A percentile compares a stretch with the other conserved stretches of the same genome.
phyloP scores from a whole-genome alignment of 495 filamentous ascomycete species.

The Penicillium tannophilum region DNA sequence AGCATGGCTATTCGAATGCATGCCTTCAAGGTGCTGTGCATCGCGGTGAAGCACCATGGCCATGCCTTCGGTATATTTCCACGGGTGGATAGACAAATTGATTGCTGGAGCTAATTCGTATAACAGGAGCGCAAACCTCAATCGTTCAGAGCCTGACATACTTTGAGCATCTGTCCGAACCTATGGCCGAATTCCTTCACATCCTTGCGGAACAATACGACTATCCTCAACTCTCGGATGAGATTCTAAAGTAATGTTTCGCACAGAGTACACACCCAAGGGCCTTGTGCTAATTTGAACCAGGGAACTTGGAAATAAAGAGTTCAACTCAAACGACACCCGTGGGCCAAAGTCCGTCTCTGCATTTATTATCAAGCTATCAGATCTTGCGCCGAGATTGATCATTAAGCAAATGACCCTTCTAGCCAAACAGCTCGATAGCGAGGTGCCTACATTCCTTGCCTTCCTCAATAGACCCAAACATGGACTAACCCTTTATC shows the following conservation, averaged over 20 bases:
- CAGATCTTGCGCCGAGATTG: slow-evolving; percentile 86
- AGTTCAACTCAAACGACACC: slow-evolving; percentile 95
- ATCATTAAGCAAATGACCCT: slow-evolving; percentile 98
- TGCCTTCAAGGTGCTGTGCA: slow-evolving; percentile 93
- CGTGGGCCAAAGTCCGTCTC: slow-evolving; percentile 97
- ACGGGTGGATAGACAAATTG: not conserved
- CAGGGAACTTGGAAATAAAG: slow-evolving; percentile 92
- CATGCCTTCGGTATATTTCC: slow-evolving; percentile 83
- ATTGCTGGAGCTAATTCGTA: slow-evolving; percentile 16
- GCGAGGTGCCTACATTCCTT: slow-evolving; percentile 61
- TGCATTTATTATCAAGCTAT: slow-evolving; percentile 92
- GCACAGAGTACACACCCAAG: not conserved
- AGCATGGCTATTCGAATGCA: slow-evolving; percentile 91
- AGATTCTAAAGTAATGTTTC: slow-evolving; percentile 66
- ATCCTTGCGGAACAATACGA: slow-evolving; percentile 98
- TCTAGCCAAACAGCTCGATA: slow-evolving; percentile 90
- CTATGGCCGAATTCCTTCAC: slow-evolving; percentile 97
- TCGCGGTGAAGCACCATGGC: slow-evolving; percentile 97
- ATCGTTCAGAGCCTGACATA: slow-evolving; percentile 97
- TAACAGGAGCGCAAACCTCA: slow-evolving; percentile 90
- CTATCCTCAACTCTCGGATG: slow-evolving; percentile 92
- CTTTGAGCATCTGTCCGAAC: slow-evolving; percentile 96
- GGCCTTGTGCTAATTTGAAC: slow-evolving; percentile 24
- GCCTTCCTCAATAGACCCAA: not conserved
- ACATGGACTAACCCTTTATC: slow-evolving; percentile 21